Conservation (phyloP, 108 stramenopile species). For the Skeletonema costatum region DNA sequence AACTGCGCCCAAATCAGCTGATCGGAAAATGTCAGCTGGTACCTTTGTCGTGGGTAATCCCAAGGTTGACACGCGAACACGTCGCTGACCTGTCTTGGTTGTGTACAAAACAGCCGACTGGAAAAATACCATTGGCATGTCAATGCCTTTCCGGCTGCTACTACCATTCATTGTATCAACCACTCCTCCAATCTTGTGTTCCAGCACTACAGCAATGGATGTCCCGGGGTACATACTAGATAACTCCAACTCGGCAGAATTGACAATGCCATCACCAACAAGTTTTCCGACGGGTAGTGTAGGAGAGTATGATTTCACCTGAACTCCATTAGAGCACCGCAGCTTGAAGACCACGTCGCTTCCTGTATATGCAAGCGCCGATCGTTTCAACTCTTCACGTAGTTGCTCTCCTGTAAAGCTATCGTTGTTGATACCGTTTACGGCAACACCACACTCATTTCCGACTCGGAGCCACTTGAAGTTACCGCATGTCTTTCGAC, state of each 20-base stretch:
- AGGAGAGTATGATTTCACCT: slow-evolving; percentile 59
- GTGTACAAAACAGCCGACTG: slow-evolving; percentile 85
- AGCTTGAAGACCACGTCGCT: slow-evolving; percentile 83
- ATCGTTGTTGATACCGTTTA: background rate
- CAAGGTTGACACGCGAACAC: slow-evolving; percentile 84
- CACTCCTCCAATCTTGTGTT: slow-evolving; percentile 80
- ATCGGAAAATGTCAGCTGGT: slow-evolving; percentile 53
- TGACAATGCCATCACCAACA: slow-evolving; percentile 36
- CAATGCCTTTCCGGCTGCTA: slow-evolving; percentile 19
- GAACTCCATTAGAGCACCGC: slow-evolving; percentile 73
- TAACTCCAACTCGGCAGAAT: slow-evolving; percentile 72
- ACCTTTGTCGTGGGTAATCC: slow-evolving; percentile 55
- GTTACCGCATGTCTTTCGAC: slow-evolving; percentile 68
- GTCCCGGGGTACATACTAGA: slow-evolving; percentile 63
- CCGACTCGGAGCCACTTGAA: slow-evolving; percentile 75
- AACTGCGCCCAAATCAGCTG: slow-evolving; percentile 65
- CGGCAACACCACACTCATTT: slow-evolving; percentile 49
- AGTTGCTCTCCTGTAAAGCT: slow-evolving; percentile 46
- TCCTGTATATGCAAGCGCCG: slow-evolving; percentile 41
- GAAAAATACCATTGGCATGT: slow-evolving; percentile 60
- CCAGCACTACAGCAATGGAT: slow-evolving; percentile 66
- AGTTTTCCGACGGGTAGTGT: slow-evolving; percentile 27
- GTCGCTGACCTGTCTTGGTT: slow-evolving; percentile 64
- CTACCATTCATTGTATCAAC: slow-evolving; percentile 27
- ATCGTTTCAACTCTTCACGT: slow-evolving; percentile 54